Conservation (phyloP, 108 stramenopile genomes). For the Epipyxis sp. region DNA sequence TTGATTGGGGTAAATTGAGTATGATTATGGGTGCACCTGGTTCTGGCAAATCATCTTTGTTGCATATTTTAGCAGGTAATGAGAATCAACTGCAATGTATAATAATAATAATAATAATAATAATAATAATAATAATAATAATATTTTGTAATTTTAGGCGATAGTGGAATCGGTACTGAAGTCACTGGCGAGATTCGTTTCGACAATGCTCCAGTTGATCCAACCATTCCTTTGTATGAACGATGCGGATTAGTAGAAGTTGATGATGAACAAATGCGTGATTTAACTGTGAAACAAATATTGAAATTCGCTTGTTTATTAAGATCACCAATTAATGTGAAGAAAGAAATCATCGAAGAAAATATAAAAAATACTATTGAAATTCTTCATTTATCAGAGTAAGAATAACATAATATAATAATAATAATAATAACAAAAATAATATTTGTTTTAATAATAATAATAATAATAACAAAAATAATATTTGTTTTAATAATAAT, state of each 20-base stretch:
- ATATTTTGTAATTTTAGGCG: too few species aligned
- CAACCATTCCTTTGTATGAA: background rate
- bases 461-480: too few species aligned
- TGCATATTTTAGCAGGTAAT: conserved; percentile 23
- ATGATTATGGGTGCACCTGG: conserved; percentile 13
- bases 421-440: too few species aligned
- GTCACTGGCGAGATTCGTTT: background rate
- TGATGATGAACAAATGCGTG: conserved; percentile 19
- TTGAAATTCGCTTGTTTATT: background rate
- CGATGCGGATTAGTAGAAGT: conserved; percentile 5
- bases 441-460: too few species aligned
- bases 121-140: too few species aligned
- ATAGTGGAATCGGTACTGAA: background rate
- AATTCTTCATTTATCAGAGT: conserved; percentile 13
- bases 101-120: too few species aligned
- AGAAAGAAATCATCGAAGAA: background rate
- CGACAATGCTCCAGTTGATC: background rate
- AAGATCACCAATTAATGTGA: background rate
- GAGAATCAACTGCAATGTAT: too few species aligned
- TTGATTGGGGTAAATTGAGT: conserved; percentile 34
- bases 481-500: too few species aligned
- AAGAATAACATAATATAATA: too few species aligned
- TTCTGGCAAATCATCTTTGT: conserved; percentile 17
- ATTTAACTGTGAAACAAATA: background rate
- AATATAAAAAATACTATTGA: conserved; percentile 8